A percentile compares a stretch with the other conserved stretches of the same genome.
These are phyloP conservation scores for Volvariella volvacea DNA, from an alignment of 1,284 basidiomycete species.

Conservation along the genomic window DNA sequence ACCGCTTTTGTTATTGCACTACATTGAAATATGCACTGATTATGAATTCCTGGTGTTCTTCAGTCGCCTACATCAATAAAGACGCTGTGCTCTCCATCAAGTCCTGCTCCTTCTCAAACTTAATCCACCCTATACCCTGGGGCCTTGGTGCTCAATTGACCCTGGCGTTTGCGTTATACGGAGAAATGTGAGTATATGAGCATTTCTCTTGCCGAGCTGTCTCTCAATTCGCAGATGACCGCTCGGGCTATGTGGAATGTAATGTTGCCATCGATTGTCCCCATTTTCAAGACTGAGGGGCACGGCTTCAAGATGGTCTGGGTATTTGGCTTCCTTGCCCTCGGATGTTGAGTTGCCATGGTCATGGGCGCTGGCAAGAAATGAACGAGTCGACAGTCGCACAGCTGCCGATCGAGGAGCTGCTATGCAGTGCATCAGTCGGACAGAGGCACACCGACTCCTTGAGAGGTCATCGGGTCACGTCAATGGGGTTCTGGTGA, in stretches of 20 bases:
- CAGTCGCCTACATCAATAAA: conserved; percentile 67
- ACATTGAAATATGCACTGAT: too few species aligned
- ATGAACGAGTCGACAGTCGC: too few species aligned
- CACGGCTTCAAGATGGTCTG: conserved; percentile 52
- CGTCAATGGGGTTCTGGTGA: conserved; percentile 18
- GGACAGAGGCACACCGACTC: conserved; percentile 37
- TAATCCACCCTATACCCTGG: conserved; percentile 37
- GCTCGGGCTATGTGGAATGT: too few species aligned
- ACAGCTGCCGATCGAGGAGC: too few species aligned
- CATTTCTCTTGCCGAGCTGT: conserved; percentile 9
- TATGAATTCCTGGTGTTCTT: too few species aligned
- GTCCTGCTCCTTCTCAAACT: conserved; percentile 40
- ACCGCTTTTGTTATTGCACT: too few species aligned
- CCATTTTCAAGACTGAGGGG: too few species aligned
- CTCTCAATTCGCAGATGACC: too few species aligned
- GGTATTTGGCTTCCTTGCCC: conserved; percentile 65
- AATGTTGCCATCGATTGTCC: too few species aligned
- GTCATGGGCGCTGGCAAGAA: too few species aligned
- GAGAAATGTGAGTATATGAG: conserved; percentile 49
- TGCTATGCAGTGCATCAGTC: conserved; percentile 38
- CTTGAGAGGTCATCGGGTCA: conserved; percentile 13
- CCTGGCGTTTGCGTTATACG: conserved; percentile 55
- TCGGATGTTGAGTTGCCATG: too few species aligned
- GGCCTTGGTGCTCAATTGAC: conserved; percentile 53
- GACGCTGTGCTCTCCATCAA: conserved; percentile 54